Conservation (phyloP, 441 rosid genomes). For the Jatropha podagrica region DNA sequence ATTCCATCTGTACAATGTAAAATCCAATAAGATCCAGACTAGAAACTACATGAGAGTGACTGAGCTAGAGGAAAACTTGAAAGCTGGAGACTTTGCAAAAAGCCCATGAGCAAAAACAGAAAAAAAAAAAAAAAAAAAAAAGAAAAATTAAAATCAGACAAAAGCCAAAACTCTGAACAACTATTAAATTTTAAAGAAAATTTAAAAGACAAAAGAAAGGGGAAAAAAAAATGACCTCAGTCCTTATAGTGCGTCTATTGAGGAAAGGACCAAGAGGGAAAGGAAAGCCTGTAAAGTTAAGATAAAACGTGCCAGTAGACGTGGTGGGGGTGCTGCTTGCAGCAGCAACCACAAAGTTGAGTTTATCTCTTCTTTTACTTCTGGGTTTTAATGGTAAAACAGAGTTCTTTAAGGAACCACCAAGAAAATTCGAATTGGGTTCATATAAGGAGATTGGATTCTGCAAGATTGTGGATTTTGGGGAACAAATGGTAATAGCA, state of each 20-base stretch:
- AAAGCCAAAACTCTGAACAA: no score
- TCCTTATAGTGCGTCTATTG: slow-evolving; percentile 78
- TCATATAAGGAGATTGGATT: slow-evolving; percentile 41
- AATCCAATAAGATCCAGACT: background rate
- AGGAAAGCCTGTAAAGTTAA: slow-evolving; percentile 91
- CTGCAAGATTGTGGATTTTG: slow-evolving; percentile 45
- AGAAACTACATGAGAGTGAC: background rate
- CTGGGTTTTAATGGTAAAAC: slow-evolving; percentile 43
- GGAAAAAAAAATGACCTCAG: slow-evolving; percentile 50
- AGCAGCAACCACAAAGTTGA: slow-evolving; percentile 51
- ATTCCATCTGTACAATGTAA: background rate
- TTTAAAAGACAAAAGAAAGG: background rate
- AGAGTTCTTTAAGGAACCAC: slow-evolving; percentile 44
- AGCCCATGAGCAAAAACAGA: background rate
- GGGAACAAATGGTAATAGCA: slow-evolving; percentile 53
- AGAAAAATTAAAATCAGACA: background rate
- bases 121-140: background rate
- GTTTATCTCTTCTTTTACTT: slow-evolving; percentile 32
- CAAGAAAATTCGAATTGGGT: slow-evolving; percentile 37
- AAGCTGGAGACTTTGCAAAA: slow-evolving; percentile 2
- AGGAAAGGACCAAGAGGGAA: slow-evolving; percentile 99
- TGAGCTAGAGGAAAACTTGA: background rate
- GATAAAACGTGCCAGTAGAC: slow-evolving; percentile 58
- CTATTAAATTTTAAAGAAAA: background rate
- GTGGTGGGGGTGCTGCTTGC: slow-evolving; percentile 37